A percentile compares a stretch with the other conserved stretches of the same genome.
These are phyloP conservation scores for Excoecaria agallocha DNA, from an alignment of 345 rosid genomes.

Conservation along the genomic window DNA sequence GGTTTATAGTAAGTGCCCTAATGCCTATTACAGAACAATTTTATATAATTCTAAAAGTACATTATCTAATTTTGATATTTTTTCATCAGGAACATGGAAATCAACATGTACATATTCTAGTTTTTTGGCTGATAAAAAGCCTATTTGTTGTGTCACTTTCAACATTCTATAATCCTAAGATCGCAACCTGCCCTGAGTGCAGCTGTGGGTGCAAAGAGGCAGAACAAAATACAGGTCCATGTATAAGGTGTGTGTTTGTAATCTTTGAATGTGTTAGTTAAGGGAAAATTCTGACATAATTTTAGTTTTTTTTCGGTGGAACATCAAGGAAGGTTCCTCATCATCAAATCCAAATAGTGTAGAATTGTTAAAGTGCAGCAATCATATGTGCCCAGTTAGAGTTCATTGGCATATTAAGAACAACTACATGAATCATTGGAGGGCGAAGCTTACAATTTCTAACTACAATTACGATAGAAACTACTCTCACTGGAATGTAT, in stretches of 20 bases:
- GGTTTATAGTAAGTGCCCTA: constrained; percentile 42
- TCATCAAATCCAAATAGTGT: constrained; percentile 1
- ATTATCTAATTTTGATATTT: background rate
- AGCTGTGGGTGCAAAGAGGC: constrained; percentile 65
- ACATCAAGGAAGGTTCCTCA: constrained; percentile 31
- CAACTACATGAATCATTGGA: constrained; percentile 48
- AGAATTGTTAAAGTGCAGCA: constrained; percentile 50
- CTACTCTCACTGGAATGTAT: constrained; percentile 55
- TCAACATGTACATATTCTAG: constrained; percentile 54
- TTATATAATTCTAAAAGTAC: too few relatives aligned
- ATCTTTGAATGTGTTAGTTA: background rate
- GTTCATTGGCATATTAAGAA: constrained; percentile 62
- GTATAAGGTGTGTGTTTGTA: constrained; percentile 41
- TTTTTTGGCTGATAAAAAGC: constrained; percentile 48
- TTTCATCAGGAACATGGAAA: constrained; percentile 56
- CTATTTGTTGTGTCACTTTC: constrained; percentile 55
- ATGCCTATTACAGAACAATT: background rate
- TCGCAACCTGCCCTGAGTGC: constrained; percentile 51
- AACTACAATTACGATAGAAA: constrained; percentile 48
- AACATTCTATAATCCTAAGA: constrained; percentile 47
- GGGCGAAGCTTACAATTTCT: constrained; percentile 50
- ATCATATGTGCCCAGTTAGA: constrained; percentile 54
- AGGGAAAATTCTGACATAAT: background rate
- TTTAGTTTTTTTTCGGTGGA: background rate
- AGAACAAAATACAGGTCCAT: constrained; percentile 26